Evolutionary conservation across 78 protist species (phyloP).

Genomic region (Blattamonas nauphoetae): DNA sequence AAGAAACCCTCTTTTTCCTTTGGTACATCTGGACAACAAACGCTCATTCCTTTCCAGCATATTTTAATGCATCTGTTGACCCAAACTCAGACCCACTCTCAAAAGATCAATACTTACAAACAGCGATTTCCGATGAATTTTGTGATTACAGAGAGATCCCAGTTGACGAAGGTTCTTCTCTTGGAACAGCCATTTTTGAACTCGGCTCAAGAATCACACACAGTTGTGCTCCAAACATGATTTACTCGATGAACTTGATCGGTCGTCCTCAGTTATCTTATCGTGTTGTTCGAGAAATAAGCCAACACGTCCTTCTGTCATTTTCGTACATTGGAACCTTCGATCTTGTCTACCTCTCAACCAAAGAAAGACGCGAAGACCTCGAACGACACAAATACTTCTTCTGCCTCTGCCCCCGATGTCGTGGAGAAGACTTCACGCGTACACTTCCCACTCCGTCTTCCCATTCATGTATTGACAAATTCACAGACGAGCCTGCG

Average conservation of each 20-base stretch:
- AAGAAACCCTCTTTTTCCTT: background rate
- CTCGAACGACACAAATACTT: background rate
- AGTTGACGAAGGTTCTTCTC: background rate
- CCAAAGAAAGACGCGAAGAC: background rate
- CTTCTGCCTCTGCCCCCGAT: background rate
- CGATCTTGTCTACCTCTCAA: background rate
- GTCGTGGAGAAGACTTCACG: background rate
- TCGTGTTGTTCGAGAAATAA: background rate
- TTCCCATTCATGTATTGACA: background rate
- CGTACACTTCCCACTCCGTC: background rate
- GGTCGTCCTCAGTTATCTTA: background rate
- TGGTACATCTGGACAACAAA: background rate
- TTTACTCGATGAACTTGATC: background rate
- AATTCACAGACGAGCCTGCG: background rate
- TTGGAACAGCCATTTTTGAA: background rate
- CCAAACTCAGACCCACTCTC: background rate
- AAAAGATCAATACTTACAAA: background rate
- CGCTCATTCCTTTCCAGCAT: background rate
- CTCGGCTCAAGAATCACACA: background rate
- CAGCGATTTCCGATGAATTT: background rate
- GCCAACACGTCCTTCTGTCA: background rate
- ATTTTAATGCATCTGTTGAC: background rate
- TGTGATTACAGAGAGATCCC: background rate
- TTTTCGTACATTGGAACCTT: background rate
- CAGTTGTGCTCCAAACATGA: background rate